phyloP scores from a whole-genome alignment of 176 grass and related monocot species.

The Lolium perenne region DNA sequence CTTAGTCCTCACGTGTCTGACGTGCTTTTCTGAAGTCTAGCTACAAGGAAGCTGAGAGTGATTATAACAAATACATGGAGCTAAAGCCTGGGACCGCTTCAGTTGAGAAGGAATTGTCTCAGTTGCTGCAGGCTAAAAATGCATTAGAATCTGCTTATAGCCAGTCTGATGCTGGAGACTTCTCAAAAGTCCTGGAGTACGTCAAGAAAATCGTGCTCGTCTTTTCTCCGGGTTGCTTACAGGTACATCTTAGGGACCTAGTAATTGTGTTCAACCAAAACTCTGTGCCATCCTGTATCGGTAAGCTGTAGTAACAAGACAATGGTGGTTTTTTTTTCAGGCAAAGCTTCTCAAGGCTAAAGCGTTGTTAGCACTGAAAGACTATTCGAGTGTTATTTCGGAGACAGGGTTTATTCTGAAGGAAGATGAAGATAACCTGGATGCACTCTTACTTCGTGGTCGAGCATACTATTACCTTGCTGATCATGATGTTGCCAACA shows the following conservation, averaged over 20 bases:
- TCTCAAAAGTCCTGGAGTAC: slow-evolving; percentile 87
- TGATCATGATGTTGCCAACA: slow-evolving; percentile 93
- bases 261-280: slow-evolving; percentile 10
- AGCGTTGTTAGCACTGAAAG: slow-evolving; percentile 73
- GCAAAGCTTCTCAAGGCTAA: slow-evolving; percentile 94
- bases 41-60: slow-evolving; percentile 65
- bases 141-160: slow-evolving; percentile 73
- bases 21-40: slow-evolving; percentile 46
- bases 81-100: slow-evolving; percentile 61
- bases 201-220: slow-evolving; percentile 91
- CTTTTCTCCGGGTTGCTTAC: slow-evolving; percentile 86
- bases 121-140: slow-evolving; percentile 77
- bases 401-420: slow-evolving; percentile 93
- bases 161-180: slow-evolving; percentile 78
- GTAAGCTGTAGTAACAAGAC: not conserved
- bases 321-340: slow-evolving; percentile 63
- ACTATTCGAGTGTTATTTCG: slow-evolving; percentile 88
- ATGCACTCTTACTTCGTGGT: slow-evolving; percentile 83
- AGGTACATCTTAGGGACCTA: slow-evolving; percentile 52
- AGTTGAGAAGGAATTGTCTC: slow-evolving; percentile 87
- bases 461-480: slow-evolving; percentile 97
- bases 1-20: slow-evolving; percentile 22
- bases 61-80: slow-evolving; percentile 82
- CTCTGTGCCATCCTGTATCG: not conserved
- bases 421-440: slow-evolving; percentile 97